Base-by-base conservation (phyloP, 2,329 filamentous ascomycete genomes). In the Aphanocladium album region DNA sequence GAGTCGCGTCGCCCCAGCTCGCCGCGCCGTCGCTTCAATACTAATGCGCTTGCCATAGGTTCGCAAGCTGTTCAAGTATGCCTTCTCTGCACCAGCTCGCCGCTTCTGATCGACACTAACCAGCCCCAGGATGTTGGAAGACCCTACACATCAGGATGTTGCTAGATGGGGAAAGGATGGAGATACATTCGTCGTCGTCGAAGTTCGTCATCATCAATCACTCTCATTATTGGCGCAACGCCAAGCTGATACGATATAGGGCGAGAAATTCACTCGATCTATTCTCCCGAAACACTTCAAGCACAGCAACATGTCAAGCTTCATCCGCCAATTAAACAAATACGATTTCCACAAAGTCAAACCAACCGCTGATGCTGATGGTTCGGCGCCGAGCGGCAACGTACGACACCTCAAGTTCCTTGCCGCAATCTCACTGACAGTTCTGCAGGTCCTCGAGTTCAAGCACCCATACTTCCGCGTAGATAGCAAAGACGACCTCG, bases 261-360 rank as follows among this genome's bases (percentile, higher is more conserved):
- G 96, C 74, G 93, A 98, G 74, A 96, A 96, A 74, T 99, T 99
- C 71, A 98, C 95, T 23, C 96, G 97, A 74, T 89, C 90, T 43
- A 96, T 99, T 68, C 85, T 99, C 17, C 95, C 95, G 2, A 97
- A 98, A 73, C 92, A 98, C 70, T 99, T 99, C 81, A 99, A 99
- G 76, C 95, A 98, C 77, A 96, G 91, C 83, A 97, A 97, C 74
- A 97, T 97, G 78, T 93, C 93, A 35, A 96, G 92, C 76, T 97
- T 97, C 72, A 93, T 97, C 62, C 89, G 93, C 53, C 93, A 97
- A 73, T 79, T 97, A 62, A 97, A 97, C 79, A 97, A 97, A 73
- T 97, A 96, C 74, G 93, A 96, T 72, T 99, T 99, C 68, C 95
- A 99, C 80, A 99, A 99, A 80, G 93, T 98, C 65, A 86, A 95